Evolutionary conservation across 2,329 filamentous ascomycete species (phyloP).

Genomic region (Aspergillus novofumigatus): DNA sequence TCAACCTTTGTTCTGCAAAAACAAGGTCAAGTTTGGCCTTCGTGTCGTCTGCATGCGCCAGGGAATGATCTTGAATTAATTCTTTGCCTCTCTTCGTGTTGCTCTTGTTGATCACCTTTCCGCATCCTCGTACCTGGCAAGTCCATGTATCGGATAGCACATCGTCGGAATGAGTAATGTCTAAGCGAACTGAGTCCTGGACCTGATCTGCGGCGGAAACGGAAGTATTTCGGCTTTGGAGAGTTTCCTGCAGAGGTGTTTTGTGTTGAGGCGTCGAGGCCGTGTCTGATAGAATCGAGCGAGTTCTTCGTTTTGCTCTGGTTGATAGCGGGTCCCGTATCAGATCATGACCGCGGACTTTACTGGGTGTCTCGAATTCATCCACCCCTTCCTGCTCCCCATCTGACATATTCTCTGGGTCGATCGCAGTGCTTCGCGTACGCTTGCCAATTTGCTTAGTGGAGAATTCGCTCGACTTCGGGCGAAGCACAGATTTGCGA

Average conservation of each 20-base stretch:
- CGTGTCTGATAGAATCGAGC: constrained; percentile 27
- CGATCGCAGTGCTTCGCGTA: constrained; percentile 27
- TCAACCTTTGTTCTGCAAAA: constrained; percentile 32
- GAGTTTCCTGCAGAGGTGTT: constrained; percentile 26
- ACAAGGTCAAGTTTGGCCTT: constrained; percentile 34
- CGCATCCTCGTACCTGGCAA: constrained; percentile 31
- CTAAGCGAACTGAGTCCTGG: constrained; percentile 8
- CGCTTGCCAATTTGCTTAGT: constrained; percentile 41
- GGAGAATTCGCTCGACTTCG: constrained; percentile 37
- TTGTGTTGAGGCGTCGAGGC: constrained; percentile 21
- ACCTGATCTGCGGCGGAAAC: constrained; percentile 1
- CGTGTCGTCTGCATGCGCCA: constrained; percentile 33
- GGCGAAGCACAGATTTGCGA: constrained; percentile 44
- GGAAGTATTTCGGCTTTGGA: constrained; percentile 19
- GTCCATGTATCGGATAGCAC: constrained; percentile 30
- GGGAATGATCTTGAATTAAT: constrained; percentile 29
- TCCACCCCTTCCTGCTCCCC: constrained; percentile 28
- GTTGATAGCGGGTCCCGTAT: constrained; percentile 31
- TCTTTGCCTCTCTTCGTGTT: constrained; percentile 30
- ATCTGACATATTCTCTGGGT: constrained; percentile 23
- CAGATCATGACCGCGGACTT: constrained; percentile 29
- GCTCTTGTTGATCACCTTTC: constrained; percentile 29
- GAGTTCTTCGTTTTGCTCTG: constrained; percentile 26
- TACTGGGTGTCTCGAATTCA: constrained; percentile 32
- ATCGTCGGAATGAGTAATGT: constrained; percentile 8